A percentile compares a stretch with the other conserved stretches of the same genome.
Evolutionary conservation across 305 asterid species (phyloP).

Genomic region (Plantago rigida): DNA sequence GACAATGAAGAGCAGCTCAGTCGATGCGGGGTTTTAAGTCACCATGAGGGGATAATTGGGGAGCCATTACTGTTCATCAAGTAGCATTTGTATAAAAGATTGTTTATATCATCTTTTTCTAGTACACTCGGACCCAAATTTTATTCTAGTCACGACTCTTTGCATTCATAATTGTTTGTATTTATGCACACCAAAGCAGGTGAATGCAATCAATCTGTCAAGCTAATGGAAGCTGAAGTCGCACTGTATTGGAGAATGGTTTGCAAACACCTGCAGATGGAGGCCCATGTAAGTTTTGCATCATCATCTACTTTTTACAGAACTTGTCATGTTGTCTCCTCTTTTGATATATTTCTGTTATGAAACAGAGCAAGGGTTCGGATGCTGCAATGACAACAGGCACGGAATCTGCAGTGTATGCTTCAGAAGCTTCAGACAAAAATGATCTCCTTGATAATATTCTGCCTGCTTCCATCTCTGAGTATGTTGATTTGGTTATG

Average conservation of each 20-base stretch:
- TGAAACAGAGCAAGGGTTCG: slow-evolving; percentile 77
- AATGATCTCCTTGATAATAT: slow-evolving; percentile 80
- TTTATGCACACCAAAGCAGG: slow-evolving; percentile 36
- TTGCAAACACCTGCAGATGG: slow-evolving; percentile 62
- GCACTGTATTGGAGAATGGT: slow-evolving; percentile 83
- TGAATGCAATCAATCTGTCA: slow-evolving; percentile 32
- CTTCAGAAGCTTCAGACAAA: slow-evolving; percentile 82
- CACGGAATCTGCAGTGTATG: slow-evolving; percentile 80
- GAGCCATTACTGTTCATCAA: too few species aligned
- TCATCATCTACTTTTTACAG: background rate
- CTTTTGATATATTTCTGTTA: slow-evolving; percentile 14
- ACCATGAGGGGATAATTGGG: too few species aligned
- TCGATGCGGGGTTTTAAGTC: too few species aligned
- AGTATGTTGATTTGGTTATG: slow-evolving; percentile 69
- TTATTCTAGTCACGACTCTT: too few species aligned
- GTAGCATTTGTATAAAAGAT: too few species aligned
- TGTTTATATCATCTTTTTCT: too few species aligned
- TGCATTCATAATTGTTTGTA: slow-evolving; percentile 10
- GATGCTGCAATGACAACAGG: slow-evolving; percentile 88
- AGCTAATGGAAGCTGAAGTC: slow-evolving; percentile 79
- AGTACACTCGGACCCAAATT: too few species aligned
- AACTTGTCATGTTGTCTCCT: background rate
- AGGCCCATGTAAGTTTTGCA: slow-evolving; percentile 66
- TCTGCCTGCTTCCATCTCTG: slow-evolving; percentile 72
- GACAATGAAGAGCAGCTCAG: too few species aligned